Conservation (phyloP, 257 asterid species). For the Hygrophila difformis region DNA sequence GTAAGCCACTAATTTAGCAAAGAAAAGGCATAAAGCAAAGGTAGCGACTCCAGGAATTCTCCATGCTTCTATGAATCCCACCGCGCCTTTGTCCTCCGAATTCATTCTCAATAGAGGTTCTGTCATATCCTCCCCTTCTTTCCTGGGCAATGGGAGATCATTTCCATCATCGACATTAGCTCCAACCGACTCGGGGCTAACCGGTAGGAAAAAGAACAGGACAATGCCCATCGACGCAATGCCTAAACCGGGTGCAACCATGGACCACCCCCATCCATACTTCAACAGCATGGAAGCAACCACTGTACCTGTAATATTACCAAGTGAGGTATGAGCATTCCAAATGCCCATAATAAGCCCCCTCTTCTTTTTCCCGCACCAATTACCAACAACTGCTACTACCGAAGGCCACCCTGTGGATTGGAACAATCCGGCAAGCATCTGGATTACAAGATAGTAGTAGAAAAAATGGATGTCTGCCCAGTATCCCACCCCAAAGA, state of each 20-base stretch:
- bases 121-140: slow-evolving; percentile 42
- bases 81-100: slow-evolving; percentile 36
- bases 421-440: slow-evolving; percentile 91
- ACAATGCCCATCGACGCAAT: slow-evolving; percentile 51
- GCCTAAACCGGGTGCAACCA: slow-evolving; percentile 72
- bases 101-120: slow-evolving; percentile 44
- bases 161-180: slow-evolving; percentile 37
- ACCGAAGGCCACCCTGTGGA: slow-evolving; percentile 99
- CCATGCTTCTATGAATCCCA: slow-evolving; percentile 90
- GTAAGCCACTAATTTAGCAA: slow-evolving; percentile 86
- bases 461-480: slow-evolving; percentile 59
- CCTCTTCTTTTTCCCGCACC: slow-evolving; percentile 94
- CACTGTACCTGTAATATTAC: slow-evolving; percentile 78
- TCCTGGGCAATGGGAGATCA: slow-evolving; percentile 23
- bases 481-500: slow-evolving; percentile 90
- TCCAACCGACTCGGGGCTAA: slow-evolving; percentile 63
- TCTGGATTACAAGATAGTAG: slow-evolving; percentile 68
- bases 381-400: slow-evolving; percentile 90
- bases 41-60: slow-evolving; percentile 91
- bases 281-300: slow-evolving; percentile 72
- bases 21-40: slow-evolving; percentile 86
- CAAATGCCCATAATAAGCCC: slow-evolving; percentile 99
- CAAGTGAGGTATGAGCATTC: slow-evolving; percentile 96
- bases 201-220: slow-evolving; percentile 68
- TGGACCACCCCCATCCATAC: slow-evolving; percentile 99